Evolutionary conservation across 306 rosid genomes (phyloP).

Genomic region (Glycine tomentella): DNA sequence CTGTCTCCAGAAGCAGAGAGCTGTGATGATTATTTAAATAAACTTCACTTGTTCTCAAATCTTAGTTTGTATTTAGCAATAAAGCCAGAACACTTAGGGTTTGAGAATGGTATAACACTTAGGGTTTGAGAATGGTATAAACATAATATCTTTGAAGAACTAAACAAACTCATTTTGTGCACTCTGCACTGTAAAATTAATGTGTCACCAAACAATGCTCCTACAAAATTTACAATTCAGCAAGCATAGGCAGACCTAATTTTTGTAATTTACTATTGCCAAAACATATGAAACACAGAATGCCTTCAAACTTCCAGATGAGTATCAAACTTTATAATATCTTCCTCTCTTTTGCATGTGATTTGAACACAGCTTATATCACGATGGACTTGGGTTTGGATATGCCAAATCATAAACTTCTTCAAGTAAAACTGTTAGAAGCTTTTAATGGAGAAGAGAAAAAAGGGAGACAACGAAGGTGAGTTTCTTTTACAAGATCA

Average conservation of each 20-base stretch:
- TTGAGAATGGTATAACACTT: no score
- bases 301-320: no score
- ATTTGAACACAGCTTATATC: background rate
- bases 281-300: background rate
- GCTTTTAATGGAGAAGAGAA: background rate
- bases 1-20: conserved; percentile 98
- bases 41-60: conserved; percentile 31
- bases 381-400: conserved; percentile 7
- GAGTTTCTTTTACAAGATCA: background rate
- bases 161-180: background rate
- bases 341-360: background rate
- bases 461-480: background rate
- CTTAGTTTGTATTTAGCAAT: conserved; percentile 32
- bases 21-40: conserved; percentile 51
- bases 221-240: conserved; percentile 11
- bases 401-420: conserved; percentile 3
- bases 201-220: conserved; percentile 31
- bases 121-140: conserved; percentile 4
- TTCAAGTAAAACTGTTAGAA: background rate
- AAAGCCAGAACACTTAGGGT: background rate
- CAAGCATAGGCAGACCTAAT: conserved; percentile 1
- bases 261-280: conserved; percentile 6
- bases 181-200: background rate
- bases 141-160: conserved; percentile 21
- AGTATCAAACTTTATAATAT: no score